Evolutionary conservation across 345 rosid species (phyloP), one percentile per base, ranked within the genome.

Genomic region (Adansonia digitata): DNA sequence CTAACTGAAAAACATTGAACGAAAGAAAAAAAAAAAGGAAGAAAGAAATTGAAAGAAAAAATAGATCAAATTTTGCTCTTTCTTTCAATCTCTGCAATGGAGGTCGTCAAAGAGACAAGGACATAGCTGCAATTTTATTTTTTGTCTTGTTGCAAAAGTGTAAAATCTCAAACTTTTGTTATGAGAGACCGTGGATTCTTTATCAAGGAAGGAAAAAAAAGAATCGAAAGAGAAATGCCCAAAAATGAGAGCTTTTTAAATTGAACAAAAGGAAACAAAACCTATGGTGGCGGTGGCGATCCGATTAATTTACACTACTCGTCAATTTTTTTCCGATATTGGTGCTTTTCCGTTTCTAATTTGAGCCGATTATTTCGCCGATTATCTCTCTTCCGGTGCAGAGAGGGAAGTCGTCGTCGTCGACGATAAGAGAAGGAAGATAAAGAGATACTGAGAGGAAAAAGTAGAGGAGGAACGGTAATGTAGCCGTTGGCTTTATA

Each of bases 401-500:
- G 60, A 59, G 72, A 51, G 68, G 8, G 18, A 17, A 26, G 65
- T 76, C 71, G 56, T 51, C 81, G 74, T n/a, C n/a, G n/a, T n/a
- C n/a, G n/a, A 69, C 78, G 81, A 68, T 60, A 48, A 12, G 52
- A 56, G 77, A 65, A 77, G 43, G 37, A 75, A 48, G 34, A 3
- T 1, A 4, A 35, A 18, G 55, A 49, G 76, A 52, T 76, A 55
- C n/a, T n/a, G 37, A 17, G 39, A 34, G 48, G 73, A n/a, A n/a
- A n/a, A n/a, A n/a, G n/a, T n/a, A n/a, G n/a, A n/a, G n/a, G 74
- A 71, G 46, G 52, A 49, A 62, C 49, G 68, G 9, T 0, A 56
- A 51, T 74, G 71, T 80, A 82, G 87, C 92, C 90, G 88, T 85
- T 86, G 82, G 82, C 81, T 75, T 82, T 78, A 42, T 84, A 74